Evolutionary conservation across 176 grass and related monocot species (phyloP).

Genomic region (Cymbopogon citratus): DNA sequence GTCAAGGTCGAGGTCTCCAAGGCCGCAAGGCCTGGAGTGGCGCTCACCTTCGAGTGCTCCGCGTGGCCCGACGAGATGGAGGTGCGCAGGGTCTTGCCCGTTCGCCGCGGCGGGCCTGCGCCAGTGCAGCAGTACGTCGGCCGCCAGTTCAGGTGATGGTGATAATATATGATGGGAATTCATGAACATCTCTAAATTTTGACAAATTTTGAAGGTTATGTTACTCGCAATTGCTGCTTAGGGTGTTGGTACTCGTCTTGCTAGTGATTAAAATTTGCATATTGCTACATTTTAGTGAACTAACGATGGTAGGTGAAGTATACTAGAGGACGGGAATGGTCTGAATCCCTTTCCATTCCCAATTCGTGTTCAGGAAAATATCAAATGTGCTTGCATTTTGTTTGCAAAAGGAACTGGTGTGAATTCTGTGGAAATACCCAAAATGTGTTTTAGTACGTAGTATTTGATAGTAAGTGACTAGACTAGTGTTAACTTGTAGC

Average conservation of each 20-base stretch:
- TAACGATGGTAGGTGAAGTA: not conserved
- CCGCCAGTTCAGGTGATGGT: constrained; percentile 67
- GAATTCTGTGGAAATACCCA: not conserved
- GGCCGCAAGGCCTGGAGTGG: constrained; percentile 22
- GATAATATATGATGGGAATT: not conserved
- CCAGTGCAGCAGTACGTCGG: constrained; percentile 48
- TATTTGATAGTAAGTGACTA: not conserved
- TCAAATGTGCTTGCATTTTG: not conserved
- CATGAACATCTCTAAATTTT: not conserved
- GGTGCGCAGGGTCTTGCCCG: constrained; percentile 56
- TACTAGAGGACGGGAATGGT: not conserved
- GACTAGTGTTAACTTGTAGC: not conserved
- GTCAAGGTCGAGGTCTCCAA: constrained; percentile 61
- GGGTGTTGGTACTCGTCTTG: not conserved
- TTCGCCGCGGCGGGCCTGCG: constrained; percentile 8
- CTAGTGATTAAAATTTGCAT: not conserved
- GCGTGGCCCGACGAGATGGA: constrained; percentile 82
- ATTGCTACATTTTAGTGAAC: not conserved
- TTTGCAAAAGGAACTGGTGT: not conserved
- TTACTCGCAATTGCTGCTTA: not conserved
- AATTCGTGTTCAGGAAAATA: not conserved
- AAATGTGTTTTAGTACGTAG: no score
- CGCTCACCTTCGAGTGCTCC: constrained; percentile 60
- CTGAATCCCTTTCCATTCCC: not conserved
- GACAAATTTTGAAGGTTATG: not conserved